Percentiles rank a stretch among this genome's conserved stretches.
Conservation (phyloP, 2,329 filamentous ascomycete species). For the Trichoderma sp. region DNA sequence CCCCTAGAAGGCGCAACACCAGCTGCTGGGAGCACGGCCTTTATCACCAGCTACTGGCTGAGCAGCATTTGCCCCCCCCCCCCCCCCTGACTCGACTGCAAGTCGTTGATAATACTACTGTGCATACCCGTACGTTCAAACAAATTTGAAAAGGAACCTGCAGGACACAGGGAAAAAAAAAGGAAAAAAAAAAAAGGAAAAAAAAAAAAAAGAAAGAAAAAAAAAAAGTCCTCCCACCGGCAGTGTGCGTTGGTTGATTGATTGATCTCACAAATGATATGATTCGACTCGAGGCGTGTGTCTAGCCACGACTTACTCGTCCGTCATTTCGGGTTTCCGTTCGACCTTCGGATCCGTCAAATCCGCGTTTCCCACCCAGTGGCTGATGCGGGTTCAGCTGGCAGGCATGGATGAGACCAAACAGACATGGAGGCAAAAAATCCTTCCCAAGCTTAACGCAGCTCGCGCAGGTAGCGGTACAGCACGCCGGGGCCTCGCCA, state of each 20-base stretch:
- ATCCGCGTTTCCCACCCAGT: not conserved
- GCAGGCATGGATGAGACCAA: not conserved
- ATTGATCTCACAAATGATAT: not conserved
- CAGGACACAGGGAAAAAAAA: not conserved
- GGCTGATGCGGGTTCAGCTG: not conserved
- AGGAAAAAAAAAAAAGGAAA: not conserved
- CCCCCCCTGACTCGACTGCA: slow-evolving; percentile 7
- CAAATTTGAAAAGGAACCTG: not conserved
- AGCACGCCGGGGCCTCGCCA: not conserved
- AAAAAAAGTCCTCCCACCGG: not conserved
- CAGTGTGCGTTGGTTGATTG: not conserved
- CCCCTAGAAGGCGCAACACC: slow-evolving; percentile 10
- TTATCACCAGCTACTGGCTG: slow-evolving; percentile 7
- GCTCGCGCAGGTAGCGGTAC: not conserved
- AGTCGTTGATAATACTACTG: not conserved
- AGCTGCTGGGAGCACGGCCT: not conserved
- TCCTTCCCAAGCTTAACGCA: not conserved
- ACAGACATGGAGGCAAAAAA: not conserved
- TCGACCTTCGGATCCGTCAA: slow-evolving; percentile 7
- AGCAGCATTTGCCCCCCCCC: slow-evolving; percentile 8
- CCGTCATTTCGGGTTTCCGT: not conserved
- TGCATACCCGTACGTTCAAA: not conserved
- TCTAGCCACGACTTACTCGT: not conserved
- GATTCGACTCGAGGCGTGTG: not conserved
- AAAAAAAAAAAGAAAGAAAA: not conserved